Evolutionary conservation across 2,329 filamentous ascomycete species (phyloP), one percentile per base, ranked within the genome.

Genomic region (Phialophora tarda): DNA sequence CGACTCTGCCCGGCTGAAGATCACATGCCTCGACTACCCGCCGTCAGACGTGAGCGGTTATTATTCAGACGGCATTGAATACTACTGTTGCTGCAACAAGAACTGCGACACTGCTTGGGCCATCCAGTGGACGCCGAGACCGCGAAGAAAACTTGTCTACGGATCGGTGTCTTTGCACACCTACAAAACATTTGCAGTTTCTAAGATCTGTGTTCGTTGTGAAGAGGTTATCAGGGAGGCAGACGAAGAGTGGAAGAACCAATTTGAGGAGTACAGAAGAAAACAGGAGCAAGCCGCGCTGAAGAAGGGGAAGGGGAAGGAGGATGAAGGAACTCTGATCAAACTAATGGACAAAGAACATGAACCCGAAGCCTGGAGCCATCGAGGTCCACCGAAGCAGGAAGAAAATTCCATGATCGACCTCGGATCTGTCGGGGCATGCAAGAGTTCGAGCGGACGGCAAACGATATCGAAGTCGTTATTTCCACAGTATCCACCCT

Each of bases 61-160:
- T 12, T 17, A 28, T 6, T 34, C 34, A 41, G 51, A 55, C 28
- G 60, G 60, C 24, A 50, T 50, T 11, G 60, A 62, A 48, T 62
- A 62, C 38, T 56, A 62, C 28, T 62, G 50, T 56, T 62, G 60
- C 38, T 30, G 23, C 23, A 56, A 55, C n/a, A n/a, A 34, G 21
- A 34, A 47, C 30, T 62, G 60, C 21, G 51, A 23, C 24, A 32
- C 38, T 56, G 50, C 50, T 28, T 62, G 60, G 60, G 60, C 60
- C 1, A 23, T 32, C 32, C 60, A 62, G 41, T 62, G 60, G 60
- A 24, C 10, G 7, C 30, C 44, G 30, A 26, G 17, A 38, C 59
- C 59, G n/a, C 59, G 47, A 8, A 32, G 53, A 11, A 61, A 54
- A 48, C 26, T 21, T 53, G 4, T 41, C 11, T 8, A 17, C 14